Evolutionary conservation across 139 green algal species (phyloP), one percentile per base, ranked within the genome.

Genomic region (Diplosphaera chodatii): DNA sequence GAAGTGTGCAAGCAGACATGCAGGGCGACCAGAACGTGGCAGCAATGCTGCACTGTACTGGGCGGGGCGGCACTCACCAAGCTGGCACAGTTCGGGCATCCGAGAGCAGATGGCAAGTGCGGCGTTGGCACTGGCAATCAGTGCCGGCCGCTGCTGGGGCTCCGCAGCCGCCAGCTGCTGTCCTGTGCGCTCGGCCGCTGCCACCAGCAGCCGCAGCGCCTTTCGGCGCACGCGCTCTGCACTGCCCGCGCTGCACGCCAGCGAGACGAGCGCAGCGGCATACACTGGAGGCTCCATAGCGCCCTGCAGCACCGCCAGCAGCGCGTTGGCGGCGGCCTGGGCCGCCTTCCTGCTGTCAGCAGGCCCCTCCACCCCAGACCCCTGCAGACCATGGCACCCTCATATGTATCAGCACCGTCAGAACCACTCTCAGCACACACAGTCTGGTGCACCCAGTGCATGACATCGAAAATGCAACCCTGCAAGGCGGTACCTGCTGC

Each of bases 151-250:
- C 48, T 25, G 16, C 48, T 59, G 16, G 3, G 48, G 16, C 13
- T 4, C 48, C 16, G 48, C 48, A 3, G 16, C 48, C 48, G 16
- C 10, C 13, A 59, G 48, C 48, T 25, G 48, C 48, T 23, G 16
- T 18, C 48, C 48, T 5, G 18, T 23, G 48, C 48, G 16, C 48
- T 27, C 48, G 3, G 48, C 48, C 48, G 48, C 48, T 18, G 48
- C 16, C 16, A 18, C 48, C 63, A 25, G 2, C 34, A 6, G 30
- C 48, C 66, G 65, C 77, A 87, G 69, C 48, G 72, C 48, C 31
- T 66, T 41, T 40, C 81, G 68, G 22, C 69, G 73, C 2, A 55
- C 63, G 25, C 69, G 74, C 23, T 82, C 75, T 0, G 76, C 55
- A 40, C 82, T 23, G 0, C 82, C 80, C 0, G 83, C 82, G 20